These are phyloP conservation scores for Astragalus membranaceus DNA, from an alignment of 306 rosid genomes.

Conservation along the genomic window DNA sequence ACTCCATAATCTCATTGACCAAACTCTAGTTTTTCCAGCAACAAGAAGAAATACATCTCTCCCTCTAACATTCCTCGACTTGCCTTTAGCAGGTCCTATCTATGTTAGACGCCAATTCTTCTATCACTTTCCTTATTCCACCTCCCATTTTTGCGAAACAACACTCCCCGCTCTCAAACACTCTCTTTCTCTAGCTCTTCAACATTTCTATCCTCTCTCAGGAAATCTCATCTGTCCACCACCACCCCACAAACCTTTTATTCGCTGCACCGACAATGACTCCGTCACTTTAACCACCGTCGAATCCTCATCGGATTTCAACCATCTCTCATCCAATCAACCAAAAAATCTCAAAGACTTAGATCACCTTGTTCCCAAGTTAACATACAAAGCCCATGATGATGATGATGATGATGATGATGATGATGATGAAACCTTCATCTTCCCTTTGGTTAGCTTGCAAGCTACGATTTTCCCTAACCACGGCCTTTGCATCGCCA, in stretches of 20 bases:
- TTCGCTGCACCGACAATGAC: background rate
- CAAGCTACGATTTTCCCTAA: constrained; percentile 25
- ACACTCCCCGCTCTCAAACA: constrained; percentile 36
- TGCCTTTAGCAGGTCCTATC: constrained; percentile 33
- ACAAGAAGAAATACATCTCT: background rate
- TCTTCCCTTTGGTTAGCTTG: constrained; percentile 17
- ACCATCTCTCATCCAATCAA: constrained; percentile 10
- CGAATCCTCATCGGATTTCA: constrained; percentile 5
- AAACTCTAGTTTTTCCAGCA: constrained; percentile 3
- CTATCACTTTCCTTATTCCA: constrained; percentile 28
- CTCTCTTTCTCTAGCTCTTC: constrained; percentile 38
- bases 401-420: background rate
- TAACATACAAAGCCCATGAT: background rate
- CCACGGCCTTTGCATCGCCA: constrained; percentile 29
- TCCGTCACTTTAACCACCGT: background rate
- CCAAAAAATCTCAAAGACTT: constrained; percentile 10
- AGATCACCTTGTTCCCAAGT: constrained; percentile 16
- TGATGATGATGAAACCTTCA: background rate
- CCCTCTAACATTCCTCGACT: constrained; percentile 45
- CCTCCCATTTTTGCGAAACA: constrained; percentile 13
- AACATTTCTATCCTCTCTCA: constrained; percentile 24
- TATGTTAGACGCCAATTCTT: constrained; percentile 39
- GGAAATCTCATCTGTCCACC: constrained; percentile 31
- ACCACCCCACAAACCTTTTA: constrained; percentile 28
- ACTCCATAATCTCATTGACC: constrained; percentile 15